Conservation (phyloP, 805 yeast species). For the Isabelozyma heimii region DNA sequence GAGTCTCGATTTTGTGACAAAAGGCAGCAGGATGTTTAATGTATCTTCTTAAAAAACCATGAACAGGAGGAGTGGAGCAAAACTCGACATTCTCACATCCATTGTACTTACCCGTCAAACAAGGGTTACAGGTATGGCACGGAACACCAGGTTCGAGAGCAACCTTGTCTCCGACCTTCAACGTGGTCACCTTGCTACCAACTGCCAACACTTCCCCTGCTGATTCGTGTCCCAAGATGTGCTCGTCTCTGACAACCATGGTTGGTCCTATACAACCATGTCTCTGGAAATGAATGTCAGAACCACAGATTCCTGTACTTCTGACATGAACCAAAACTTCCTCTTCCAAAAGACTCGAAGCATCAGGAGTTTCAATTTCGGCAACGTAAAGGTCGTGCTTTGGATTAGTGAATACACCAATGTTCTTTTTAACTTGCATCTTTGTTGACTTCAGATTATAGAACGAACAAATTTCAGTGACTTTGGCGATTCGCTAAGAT, state of each 20-base stretch:
- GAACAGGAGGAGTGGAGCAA: slow-evolving; percentile 3
- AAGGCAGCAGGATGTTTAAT: slow-evolving; percentile 6
- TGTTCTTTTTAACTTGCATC: too few species aligned
- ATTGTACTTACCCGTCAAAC: slow-evolving; percentile 6
- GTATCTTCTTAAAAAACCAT: slow-evolving; percentile 6
- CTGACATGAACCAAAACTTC: slow-evolving; percentile 12
- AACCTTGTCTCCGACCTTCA: slow-evolving; percentile 44
- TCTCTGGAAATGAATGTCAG: slow-evolving; percentile 15
- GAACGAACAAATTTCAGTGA: too few species aligned
- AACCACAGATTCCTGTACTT: slow-evolving; percentile 17
- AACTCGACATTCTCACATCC: slow-evolving; percentile 3
- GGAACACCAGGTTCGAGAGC: slow-evolving; percentile 52
- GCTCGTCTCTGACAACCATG: neutral
- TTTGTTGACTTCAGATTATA: too few species aligned
- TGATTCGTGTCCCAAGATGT: slow-evolving; percentile 24
- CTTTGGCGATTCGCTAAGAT: too few species aligned
- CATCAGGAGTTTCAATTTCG: slow-evolving; percentile 91
- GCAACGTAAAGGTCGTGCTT: slow-evolving; percentile 49
- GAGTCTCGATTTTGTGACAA: slow-evolving; percentile 17
- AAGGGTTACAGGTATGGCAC: slow-evolving; percentile 21
- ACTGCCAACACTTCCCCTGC: slow-evolving; percentile 20
- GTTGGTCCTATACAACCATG: slow-evolving; percentile 13
- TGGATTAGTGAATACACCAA: too few species aligned
- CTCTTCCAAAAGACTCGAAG: slow-evolving; percentile 17
- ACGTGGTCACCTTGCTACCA: slow-evolving; percentile 30